A percentile compares a stretch with the other conserved stretches of the same genome.
Evolutionary conservation across 768 basidiomycete species (phyloP).

Genomic region (Leccinum boreale): DNA sequence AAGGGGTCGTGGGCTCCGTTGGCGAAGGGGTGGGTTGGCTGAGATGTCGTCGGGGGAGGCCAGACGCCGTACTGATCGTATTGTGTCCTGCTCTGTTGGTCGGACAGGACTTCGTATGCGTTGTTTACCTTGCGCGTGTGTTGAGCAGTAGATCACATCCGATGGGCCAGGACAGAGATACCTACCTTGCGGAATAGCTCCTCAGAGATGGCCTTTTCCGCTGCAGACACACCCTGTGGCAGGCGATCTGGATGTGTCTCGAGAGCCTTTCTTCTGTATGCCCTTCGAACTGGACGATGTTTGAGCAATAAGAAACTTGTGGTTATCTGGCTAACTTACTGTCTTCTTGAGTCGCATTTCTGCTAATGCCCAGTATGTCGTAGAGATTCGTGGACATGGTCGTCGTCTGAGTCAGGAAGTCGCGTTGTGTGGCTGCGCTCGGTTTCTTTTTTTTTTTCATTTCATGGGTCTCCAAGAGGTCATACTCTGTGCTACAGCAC

Average conservation of each 20-base stretch:
- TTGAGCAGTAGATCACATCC: background rate
- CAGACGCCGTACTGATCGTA: slow-evolving; percentile 74
- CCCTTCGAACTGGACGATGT: slow-evolving; percentile 57
- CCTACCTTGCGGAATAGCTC: slow-evolving; percentile 50
- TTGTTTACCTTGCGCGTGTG: slow-evolving; percentile 55
- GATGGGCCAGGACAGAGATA: background rate
- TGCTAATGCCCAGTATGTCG: slow-evolving; percentile 53
- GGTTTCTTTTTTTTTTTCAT: background rate
- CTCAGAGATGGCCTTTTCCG: slow-evolving; percentile 57
- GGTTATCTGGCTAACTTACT: slow-evolving; percentile 40
- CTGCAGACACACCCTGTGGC: slow-evolving; percentile 48
- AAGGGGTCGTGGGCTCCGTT: slow-evolving; percentile 18
- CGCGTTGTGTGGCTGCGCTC: slow-evolving; percentile 16
- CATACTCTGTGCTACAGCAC: slow-evolving; percentile 59
- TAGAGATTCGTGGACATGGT: slow-evolving; percentile 61
- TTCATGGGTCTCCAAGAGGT: slow-evolving; percentile 63
- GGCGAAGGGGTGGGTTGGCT: slow-evolving; percentile 11
- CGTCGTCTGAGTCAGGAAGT: background rate
- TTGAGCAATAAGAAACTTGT: slow-evolving; percentile 2
- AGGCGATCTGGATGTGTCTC: slow-evolving; percentile 77
- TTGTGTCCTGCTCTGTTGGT: slow-evolving; percentile 55
- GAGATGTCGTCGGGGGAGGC: slow-evolving; percentile 53
- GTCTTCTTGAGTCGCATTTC: slow-evolving; percentile 58
- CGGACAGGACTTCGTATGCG: slow-evolving; percentile 72
- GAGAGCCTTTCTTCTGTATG: slow-evolving; percentile 71